Conservation (phyloP, 176 grass and related monocot genomes). For the Carex littledalei region DNA sequence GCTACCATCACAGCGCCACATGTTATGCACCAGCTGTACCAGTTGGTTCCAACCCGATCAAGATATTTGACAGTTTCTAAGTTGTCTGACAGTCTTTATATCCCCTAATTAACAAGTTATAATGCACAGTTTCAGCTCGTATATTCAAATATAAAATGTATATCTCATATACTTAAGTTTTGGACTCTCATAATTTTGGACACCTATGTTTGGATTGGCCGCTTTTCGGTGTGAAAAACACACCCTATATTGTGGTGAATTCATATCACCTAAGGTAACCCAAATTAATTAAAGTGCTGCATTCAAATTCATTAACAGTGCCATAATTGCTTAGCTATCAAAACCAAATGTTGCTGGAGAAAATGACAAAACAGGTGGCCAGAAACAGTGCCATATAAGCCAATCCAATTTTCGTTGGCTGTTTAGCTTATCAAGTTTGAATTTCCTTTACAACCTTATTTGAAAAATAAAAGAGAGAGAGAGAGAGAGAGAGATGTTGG, state of each 20-base stretch:
- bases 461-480: not conserved
- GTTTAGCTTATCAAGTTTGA: slow-evolving; percentile 12
- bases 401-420: slow-evolving; percentile 10
- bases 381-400: slow-evolving; percentile 13
- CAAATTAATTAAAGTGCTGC: not conserved
- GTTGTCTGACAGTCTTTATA: not conserved
- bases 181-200: not conserved
- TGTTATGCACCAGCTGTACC: slow-evolving; percentile 4
- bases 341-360: not conserved
- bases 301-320: not conserved
- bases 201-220: too few relatives aligned
- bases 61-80: not conserved
- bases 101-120: not conserved
- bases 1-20: not conserved
- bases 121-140: not conserved
- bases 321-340: not conserved
- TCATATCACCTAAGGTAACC: too few relatives aligned
- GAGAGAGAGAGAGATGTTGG: not conserved
- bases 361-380: not conserved
- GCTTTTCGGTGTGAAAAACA: too few relatives aligned
- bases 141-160: not conserved
- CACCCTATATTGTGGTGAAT: not conserved
- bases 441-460: not conserved
- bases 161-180: not conserved
- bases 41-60: slow-evolving; percentile 1